Evolutionary conservation across 2,329 filamentous ascomycete genomes (phyloP).

Genomic region (Nothomitra cinnamomea): DNA sequence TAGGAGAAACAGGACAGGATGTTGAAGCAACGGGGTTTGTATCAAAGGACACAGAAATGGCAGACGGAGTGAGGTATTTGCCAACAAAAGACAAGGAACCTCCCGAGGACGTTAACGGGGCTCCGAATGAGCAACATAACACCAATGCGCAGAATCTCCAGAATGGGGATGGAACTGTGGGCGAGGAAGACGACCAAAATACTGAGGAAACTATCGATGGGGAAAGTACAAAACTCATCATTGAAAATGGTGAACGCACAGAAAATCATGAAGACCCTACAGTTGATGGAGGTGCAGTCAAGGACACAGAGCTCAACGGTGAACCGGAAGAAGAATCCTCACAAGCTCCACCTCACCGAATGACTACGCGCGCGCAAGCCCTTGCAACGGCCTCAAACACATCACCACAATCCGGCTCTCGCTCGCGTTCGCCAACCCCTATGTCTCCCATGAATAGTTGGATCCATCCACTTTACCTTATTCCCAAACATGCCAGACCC

Average conservation of each 20-base stretch:
- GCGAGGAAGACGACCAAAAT: too few relatives aligned
- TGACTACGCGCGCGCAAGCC: conserved; percentile 37
- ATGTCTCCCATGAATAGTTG: conserved; percentile 24
- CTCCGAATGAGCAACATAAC: too few relatives aligned
- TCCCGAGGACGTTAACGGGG: too few relatives aligned
- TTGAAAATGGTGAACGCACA: neutral
- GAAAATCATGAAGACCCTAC: conserved; percentile 1
- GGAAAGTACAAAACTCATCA: neutral
- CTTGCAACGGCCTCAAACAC: conserved; percentile 24
- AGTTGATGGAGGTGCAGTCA: conserved; percentile 1
- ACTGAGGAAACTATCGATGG: too few relatives aligned
- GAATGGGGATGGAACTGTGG: too few relatives aligned
- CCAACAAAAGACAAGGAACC: too few relatives aligned
- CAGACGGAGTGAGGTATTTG: too few relatives aligned
- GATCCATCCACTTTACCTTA: conserved; percentile 59
- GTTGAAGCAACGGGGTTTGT: too few relatives aligned
- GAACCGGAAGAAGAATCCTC: conserved; percentile 21
- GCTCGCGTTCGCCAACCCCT: conserved; percentile 11
- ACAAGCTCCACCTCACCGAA: conserved; percentile 29
- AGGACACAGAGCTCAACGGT: neutral
- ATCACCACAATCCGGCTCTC: conserved; percentile 15
- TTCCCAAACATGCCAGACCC: conserved; percentile 42
- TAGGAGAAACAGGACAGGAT: too few relatives aligned
- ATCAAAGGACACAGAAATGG: too few relatives aligned
- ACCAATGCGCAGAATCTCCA: too few relatives aligned